A percentile compares a stretch with the other conserved stretches of the same genome.
These are phyloP conservation scores for Ogataea nonfermentans DNA, from an alignment of 805 yeast genomes.

Conservation along the genomic window DNA sequence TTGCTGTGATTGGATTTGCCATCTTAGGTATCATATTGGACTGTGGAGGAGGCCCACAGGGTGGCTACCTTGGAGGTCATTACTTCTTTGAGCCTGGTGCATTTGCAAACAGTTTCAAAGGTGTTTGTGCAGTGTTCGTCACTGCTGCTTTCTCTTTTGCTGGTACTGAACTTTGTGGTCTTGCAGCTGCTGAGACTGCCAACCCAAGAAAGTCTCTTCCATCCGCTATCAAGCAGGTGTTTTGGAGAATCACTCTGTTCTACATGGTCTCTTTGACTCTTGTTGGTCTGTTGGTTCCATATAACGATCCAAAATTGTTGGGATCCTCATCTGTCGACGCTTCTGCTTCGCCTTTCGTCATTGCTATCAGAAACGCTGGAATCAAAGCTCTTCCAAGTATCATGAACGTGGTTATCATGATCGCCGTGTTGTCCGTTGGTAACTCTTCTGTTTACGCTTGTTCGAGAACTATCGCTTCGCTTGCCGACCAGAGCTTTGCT, in stretches of 20 bases:
- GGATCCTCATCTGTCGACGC: constrained; percentile 49
- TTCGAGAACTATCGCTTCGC: constrained; percentile 64
- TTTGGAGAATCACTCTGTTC: constrained; percentile 61
- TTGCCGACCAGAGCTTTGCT: constrained; percentile 69
- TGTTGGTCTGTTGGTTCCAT: constrained; percentile 63
- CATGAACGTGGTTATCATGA: constrained; percentile 70
- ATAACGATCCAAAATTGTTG: constrained; percentile 44
- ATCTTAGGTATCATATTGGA: constrained; percentile 53
- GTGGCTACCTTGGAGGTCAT: constrained; percentile 56
- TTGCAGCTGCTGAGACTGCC: constrained; percentile 65
- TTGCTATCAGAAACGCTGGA: constrained; percentile 63
- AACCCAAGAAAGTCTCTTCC: constrained; percentile 63
- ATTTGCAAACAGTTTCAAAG: constrained; percentile 54
- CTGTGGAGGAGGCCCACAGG: constrained; percentile 62
- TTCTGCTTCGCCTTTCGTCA: constrained; percentile 72
- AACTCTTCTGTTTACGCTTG: constrained; percentile 74
- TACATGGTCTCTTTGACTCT: constrained; percentile 53
- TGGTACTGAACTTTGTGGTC: constrained; percentile 64
- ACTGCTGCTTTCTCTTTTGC: constrained; percentile 64
- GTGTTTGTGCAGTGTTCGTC: constrained; percentile 61
- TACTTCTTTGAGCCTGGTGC: constrained; percentile 64
- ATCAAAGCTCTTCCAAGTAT: constrained; percentile 66
- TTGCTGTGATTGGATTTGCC: constrained; percentile 57
- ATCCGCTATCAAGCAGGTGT: constrained; percentile 61
- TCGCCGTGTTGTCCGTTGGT: constrained; percentile 74